phyloP scores from a whole-genome alignment of 345 rosid species.

The Excoecaria cochinchinensis region DNA sequence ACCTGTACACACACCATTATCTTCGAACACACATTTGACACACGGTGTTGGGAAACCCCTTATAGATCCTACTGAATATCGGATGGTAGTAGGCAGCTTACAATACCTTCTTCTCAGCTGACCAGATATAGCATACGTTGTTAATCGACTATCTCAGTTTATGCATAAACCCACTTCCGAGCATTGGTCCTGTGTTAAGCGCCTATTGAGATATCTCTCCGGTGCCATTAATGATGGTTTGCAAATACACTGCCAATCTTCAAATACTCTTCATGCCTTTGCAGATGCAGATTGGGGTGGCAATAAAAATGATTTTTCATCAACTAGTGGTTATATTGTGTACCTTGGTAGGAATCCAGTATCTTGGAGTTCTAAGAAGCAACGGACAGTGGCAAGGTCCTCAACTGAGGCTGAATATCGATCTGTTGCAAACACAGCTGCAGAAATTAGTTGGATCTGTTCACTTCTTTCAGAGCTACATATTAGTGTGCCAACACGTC shows the following conservation, averaged over 20 bases:
- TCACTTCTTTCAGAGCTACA: neutral
- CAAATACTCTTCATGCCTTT: neutral
- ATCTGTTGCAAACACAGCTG: neutral
- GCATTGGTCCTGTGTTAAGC: no score
- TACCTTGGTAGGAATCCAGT: neutral
- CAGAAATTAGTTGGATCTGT: neutral
- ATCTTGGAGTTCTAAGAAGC: neutral
- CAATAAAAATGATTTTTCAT: neutral
- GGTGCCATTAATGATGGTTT: no score
- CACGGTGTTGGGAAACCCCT: no score
- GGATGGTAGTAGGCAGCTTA: no score
- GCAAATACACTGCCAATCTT: neutral
- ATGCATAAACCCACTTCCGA: no score
- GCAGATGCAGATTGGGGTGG: neutral
- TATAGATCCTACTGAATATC: no score
- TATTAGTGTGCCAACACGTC: neutral
- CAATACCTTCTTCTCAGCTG: no score
- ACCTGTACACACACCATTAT: no score
- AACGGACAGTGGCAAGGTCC: neutral
- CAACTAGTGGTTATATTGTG: neutral
- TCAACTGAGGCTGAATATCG: neutral
- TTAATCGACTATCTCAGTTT: no score
- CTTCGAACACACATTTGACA: no score
- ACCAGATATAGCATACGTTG: no score
- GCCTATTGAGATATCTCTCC: no score